A percentile compares a stretch with the other conserved stretches of the same genome.
Evolutionary conservation across 2,329 filamentous ascomycete species (phyloP).

Genomic region (Colletotrichum sidae): DNA sequence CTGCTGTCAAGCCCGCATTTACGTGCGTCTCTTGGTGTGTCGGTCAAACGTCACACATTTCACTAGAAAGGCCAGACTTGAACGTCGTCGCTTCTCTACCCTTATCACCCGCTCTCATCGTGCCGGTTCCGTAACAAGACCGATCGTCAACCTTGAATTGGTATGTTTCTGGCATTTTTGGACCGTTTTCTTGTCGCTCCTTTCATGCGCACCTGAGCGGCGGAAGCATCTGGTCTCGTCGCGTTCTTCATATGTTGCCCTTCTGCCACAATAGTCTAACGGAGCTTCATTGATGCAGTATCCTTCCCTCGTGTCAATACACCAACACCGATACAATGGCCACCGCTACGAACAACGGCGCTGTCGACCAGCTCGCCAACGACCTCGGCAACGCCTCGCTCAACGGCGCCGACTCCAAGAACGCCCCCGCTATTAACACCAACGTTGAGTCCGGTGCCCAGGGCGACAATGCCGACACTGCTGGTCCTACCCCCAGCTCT

Average conservation of each 20-base stretch:
- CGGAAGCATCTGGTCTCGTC: slow-evolving; percentile 2
- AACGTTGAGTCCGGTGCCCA: slow-evolving; percentile 67
- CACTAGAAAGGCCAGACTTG: slow-evolving; percentile 27
- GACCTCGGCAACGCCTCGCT: slow-evolving; percentile 80
- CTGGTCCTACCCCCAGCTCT: slow-evolving; percentile 78
- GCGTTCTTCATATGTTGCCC: no score
- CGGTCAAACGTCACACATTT: slow-evolving; percentile 38
- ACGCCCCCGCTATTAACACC: slow-evolving; percentile 78
- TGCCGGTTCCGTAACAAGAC: slow-evolving; percentile 27
- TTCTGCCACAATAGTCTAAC: background rate
- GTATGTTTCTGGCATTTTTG: slow-evolving; percentile 19
- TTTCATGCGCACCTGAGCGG: slow-evolving; percentile 6
- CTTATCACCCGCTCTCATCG: slow-evolving; percentile 20
- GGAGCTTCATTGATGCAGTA: slow-evolving; percentile 28
- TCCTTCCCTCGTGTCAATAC: slow-evolving; percentile 30
- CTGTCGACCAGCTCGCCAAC: slow-evolving; percentile 84
- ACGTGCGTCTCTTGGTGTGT: slow-evolving; percentile 36
- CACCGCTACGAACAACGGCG: slow-evolving; percentile 66
- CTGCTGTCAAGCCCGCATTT: slow-evolving; percentile 35
- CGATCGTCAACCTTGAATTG: slow-evolving; percentile 35
- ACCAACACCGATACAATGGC: slow-evolving; percentile 64
- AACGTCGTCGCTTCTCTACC: slow-evolving; percentile 22
- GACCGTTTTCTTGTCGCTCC: slow-evolving; percentile 1
- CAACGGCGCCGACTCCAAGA: slow-evolving; percentile 75
- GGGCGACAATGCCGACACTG: slow-evolving; percentile 70